Conservation (phyloP, 2,329 filamentous ascomycete species). For the Fusarium acutatum region DNA sequence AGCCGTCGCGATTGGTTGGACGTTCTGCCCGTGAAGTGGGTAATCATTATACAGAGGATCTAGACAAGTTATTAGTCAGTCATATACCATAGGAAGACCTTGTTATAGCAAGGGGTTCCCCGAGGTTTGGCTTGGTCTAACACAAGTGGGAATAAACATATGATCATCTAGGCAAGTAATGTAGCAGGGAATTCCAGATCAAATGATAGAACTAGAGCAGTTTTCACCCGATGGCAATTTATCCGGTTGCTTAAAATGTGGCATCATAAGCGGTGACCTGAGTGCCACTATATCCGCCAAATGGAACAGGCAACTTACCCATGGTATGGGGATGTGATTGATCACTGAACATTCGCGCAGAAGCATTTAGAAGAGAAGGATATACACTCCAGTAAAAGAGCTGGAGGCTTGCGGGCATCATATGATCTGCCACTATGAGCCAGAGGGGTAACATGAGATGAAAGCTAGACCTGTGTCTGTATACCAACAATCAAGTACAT, state of each 20-base stretch:
- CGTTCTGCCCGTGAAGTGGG: background rate
- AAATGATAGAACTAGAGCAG: background rate
- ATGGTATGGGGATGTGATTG: background rate
- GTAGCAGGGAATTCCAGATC: background rate
- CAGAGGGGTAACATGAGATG: background rate
- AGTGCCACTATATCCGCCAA: background rate
- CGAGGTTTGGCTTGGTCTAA: too few relatives aligned
- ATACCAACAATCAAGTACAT: background rate
- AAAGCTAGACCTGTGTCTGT: background rate
- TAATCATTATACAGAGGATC: background rate
- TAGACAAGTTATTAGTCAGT: too few relatives aligned
- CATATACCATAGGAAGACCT: too few relatives aligned
- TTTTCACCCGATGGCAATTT: background rate
- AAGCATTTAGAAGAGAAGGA: background rate
- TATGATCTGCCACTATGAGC: background rate
- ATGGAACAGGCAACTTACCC: background rate
- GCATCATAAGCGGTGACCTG: background rate
- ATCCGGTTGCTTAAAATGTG: background rate
- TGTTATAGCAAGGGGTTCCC: too few relatives aligned
- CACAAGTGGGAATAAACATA: background rate
- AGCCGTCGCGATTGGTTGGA: constrained; percentile 9
- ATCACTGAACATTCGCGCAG: background rate
- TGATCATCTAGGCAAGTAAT: background rate
- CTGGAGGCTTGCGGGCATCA: background rate
- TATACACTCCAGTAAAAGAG: too few relatives aligned